A percentile compares a stretch with the other conserved stretches of the same genome.
Evolutionary conservation across 1,284 basidiomycete genomes (phyloP).

Genomic region (Papiliotrema fonsecae): DNA sequence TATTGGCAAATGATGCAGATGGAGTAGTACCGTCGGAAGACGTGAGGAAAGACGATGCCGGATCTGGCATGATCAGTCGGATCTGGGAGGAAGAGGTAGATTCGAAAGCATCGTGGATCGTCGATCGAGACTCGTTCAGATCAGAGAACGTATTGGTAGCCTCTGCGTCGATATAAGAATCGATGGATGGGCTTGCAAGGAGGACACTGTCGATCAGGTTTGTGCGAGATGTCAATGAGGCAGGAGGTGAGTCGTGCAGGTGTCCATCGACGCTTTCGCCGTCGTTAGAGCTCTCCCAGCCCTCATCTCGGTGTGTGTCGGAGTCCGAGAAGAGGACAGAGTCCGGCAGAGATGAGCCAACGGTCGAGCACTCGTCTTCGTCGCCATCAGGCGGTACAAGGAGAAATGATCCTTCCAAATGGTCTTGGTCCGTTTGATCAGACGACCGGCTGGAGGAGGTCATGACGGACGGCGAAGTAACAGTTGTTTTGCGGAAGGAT

Average conservation of each 20-base stretch:
- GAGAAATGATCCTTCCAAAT: conserved; percentile 18
- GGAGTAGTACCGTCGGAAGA: conserved; percentile 17
- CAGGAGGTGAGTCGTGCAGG: not conserved
- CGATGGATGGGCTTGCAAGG: conserved; percentile 3
- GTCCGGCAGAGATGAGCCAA: conserved; percentile 67
- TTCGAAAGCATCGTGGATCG: conserved; percentile 6
- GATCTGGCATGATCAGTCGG: conserved; percentile 25
- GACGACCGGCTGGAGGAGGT: conserved; percentile 1
- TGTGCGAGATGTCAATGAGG: too few relatives aligned
- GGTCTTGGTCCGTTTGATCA: conserved; percentile 8
- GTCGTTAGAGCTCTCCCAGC: conserved; percentile 3
- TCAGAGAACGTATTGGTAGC: conserved; percentile 10
- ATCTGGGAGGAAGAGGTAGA: conserved; percentile 13
- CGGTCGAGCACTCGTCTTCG: conserved; percentile 26
- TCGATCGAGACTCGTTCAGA: conserved; percentile 11
- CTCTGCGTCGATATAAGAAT: conserved; percentile 25
- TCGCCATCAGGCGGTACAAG: conserved; percentile 7
- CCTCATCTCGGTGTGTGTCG: not conserved
- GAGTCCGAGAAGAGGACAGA: conserved; percentile 35
- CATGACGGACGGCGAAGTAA: not conserved
- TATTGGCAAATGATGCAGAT: conserved; percentile 10
- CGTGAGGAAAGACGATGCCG: conserved; percentile 16
- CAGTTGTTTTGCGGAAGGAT: too few relatives aligned
- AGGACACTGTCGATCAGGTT: not conserved
- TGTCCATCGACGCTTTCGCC: not conserved